A percentile compares a stretch with the other conserved stretches of the same genome.
Conservation (phyloP, 1,139 yeast species). For the Kurtzmaniella quercitrusa region DNA sequence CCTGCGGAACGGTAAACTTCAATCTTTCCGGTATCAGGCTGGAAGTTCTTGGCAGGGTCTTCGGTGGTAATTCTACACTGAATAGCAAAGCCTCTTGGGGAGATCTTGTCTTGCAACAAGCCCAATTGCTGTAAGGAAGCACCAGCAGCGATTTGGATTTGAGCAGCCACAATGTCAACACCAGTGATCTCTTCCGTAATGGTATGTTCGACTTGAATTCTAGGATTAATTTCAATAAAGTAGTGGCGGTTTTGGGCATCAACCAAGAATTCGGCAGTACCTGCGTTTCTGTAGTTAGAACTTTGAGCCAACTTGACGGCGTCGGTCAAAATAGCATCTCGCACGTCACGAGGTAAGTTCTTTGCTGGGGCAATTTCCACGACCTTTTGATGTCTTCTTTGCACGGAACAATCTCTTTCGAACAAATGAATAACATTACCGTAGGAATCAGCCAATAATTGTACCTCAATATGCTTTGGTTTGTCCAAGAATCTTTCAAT, state of each 20-base stretch:
- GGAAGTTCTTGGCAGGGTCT: constrained; percentile 94
- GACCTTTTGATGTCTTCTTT: constrained; percentile 98
- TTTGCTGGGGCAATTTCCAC: constrained; percentile 99
- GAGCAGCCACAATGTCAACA: constrained; percentile 96
- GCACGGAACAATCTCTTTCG: constrained; percentile 98
- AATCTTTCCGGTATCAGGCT: constrained; percentile 97
- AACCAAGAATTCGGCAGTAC: constrained; percentile 97
- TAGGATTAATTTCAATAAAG: constrained; percentile 96
- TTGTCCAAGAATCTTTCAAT: constrained; percentile 91
- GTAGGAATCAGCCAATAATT: constrained; percentile 85
- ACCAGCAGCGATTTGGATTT: constrained; percentile 98
- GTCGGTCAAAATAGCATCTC: constrained; percentile 89
- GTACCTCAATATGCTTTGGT: constrained; percentile 98
- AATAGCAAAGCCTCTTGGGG: constrained; percentile 95
- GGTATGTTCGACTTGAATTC: constrained; percentile 98
- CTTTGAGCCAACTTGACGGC: constrained; percentile 88
- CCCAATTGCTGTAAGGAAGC: constrained; percentile 92
- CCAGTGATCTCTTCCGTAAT: constrained; percentile 99
- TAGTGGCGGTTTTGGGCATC: constrained; percentile 94
- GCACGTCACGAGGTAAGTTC: constrained; percentile 72
- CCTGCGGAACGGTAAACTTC: constrained; percentile 99
- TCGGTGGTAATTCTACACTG: constrained; percentile 99
- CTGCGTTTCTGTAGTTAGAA: constrained; percentile 94
- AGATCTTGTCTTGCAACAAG: constrained; percentile 86
- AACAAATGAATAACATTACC: constrained; percentile 95